These are phyloP conservation scores for Delonix regia DNA, from an alignment of 306 rosid species.

Conservation along the genomic window DNA sequence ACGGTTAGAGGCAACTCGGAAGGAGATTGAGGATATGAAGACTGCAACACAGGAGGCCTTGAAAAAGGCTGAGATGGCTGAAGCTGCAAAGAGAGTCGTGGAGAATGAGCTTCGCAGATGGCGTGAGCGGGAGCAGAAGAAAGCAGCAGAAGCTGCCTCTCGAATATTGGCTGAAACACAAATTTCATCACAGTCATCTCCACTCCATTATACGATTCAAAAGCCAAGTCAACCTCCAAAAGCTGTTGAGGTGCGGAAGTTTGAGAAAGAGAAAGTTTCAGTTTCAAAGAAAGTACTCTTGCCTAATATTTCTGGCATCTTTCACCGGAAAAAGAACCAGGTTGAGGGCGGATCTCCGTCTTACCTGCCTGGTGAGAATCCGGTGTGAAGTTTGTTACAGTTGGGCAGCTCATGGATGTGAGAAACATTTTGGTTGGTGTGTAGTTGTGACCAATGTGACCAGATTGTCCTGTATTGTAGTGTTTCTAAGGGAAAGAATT, in stretches of 20 bases:
- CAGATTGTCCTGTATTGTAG: slow-evolving; percentile 34
- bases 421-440: slow-evolving; percentile 54
- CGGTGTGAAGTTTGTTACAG: slow-evolving; percentile 52
- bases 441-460: slow-evolving; percentile 51
- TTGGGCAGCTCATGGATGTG: slow-evolving; percentile 55
- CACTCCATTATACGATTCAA: slow-evolving; percentile 65
- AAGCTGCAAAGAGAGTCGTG: slow-evolving; percentile 92
- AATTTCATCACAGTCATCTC: slow-evolving; percentile 63
- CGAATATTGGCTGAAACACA: slow-evolving; percentile 79
- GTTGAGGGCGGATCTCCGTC: slow-evolving; percentile 90
- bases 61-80: slow-evolving; percentile 92
- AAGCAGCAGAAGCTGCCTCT: slow-evolving; percentile 87
- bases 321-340: slow-evolving; percentile 79
- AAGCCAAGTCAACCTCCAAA: slow-evolving; percentile 57
- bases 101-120: slow-evolving; percentile 90
- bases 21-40: slow-evolving; percentile 83
- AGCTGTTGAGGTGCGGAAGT: slow-evolving; percentile 49
- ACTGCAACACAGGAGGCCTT: slow-evolving; percentile 68
- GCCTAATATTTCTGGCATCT: slow-evolving; percentile 77
- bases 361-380: slow-evolving; percentile 83
- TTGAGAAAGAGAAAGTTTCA: slow-evolving; percentile 68
- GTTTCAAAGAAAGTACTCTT: slow-evolving; percentile 74
- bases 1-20: slow-evolving; percentile 67
- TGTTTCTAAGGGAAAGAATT: slow-evolving; percentile 40
- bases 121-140: slow-evolving; percentile 94